Conservation (phyloP, 495 filamentous ascomycete species). For the Aspergillus nanangensis region DNA sequence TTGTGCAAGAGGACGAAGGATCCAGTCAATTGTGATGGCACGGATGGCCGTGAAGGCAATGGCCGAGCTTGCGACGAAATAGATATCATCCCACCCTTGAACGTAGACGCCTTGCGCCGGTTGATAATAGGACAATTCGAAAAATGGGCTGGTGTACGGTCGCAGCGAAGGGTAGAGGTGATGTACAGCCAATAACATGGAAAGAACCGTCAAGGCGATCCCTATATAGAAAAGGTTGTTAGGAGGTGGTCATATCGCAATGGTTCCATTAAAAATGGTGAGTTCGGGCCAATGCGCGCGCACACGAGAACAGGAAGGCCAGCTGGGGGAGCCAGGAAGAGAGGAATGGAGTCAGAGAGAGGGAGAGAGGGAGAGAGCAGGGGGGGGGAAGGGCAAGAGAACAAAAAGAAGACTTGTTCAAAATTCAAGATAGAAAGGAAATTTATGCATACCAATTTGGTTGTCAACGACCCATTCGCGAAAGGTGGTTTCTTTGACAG, state of each 20-base stretch:
- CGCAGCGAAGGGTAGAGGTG: slow-evolving; percentile 73
- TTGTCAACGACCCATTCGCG: slow-evolving; percentile 49
- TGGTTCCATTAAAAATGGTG: not conserved
- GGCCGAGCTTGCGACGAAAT: slow-evolving; percentile 74
- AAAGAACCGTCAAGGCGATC: slow-evolving; percentile 71
- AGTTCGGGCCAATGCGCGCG: not conserved
- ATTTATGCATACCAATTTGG: slow-evolving; percentile 52
- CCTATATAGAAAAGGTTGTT: slow-evolving; percentile 38
- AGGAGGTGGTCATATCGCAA: not conserved
- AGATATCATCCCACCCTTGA: slow-evolving; percentile 73
- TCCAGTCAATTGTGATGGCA: slow-evolving; percentile 79
- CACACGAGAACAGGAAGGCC: not conserved
- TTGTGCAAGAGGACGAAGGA: slow-evolving; percentile 71
- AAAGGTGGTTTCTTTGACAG: slow-evolving; percentile 43
- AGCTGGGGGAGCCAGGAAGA: not conserved
- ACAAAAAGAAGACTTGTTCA: too few relatives aligned
- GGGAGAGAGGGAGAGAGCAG: not conserved
- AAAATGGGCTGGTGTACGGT: slow-evolving; percentile 77
- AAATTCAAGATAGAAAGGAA: not conserved
- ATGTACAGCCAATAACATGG: slow-evolving; percentile 73
- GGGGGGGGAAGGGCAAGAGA: not conserved
- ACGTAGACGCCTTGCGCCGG: slow-evolving; percentile 59
- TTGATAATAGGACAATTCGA: slow-evolving; percentile 79
- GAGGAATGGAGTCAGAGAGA: not conserved
- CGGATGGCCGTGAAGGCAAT: slow-evolving; percentile 82